A percentile compares a stretch with the other conserved stretches of the same genome.
phyloP scores from a whole-genome alignment of 75 land plant species.

The Pinus taeda region DNA sequence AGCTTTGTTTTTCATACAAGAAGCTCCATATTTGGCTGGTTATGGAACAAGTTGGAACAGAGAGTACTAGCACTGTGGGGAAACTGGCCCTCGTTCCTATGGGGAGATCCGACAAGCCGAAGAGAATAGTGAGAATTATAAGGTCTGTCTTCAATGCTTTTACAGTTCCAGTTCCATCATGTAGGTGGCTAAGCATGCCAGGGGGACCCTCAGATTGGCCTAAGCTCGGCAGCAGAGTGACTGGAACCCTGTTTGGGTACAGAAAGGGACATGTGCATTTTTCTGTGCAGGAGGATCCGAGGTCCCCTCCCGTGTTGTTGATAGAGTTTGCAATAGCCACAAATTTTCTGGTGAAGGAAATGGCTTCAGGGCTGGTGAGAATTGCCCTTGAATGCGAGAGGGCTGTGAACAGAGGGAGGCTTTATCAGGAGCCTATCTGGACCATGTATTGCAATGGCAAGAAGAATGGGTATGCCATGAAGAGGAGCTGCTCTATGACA shows the following conservation, averaged over 20 bases:
- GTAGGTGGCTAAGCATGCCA: no score
- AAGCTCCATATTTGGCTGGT: no score
- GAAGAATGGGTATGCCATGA: slow-evolving; percentile 24
- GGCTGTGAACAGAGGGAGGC: neutral
- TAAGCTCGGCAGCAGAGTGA: slow-evolving; percentile 39
- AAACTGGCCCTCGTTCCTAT: no score
- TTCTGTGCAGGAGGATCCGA: slow-evolving; percentile 67
- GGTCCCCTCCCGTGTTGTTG: slow-evolving; percentile 40
- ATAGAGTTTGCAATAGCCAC: slow-evolving; percentile 74
- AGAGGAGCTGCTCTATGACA: slow-evolving; percentile 7
- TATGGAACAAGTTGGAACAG: no score
- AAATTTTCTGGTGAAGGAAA: slow-evolving; percentile 59
- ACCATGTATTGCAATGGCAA: slow-evolving; percentile 40
- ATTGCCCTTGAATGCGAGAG: slow-evolving; percentile 73
- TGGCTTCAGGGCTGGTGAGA: slow-evolving; percentile 80
- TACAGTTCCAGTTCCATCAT: no score
- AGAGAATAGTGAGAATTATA: no score
- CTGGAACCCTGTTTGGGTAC: slow-evolving; percentile 72
- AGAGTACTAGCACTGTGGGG: no score
- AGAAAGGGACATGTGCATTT: slow-evolving; percentile 72
- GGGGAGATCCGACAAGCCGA: no score
- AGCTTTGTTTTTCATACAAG: no score
- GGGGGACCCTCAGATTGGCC: no score
- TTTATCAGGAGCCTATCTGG: slow-evolving; percentile 22
- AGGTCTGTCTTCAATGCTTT: no score